Conservation (phyloP, 1,139 yeast species). For the Meyerozyma smithsonii region DNA sequence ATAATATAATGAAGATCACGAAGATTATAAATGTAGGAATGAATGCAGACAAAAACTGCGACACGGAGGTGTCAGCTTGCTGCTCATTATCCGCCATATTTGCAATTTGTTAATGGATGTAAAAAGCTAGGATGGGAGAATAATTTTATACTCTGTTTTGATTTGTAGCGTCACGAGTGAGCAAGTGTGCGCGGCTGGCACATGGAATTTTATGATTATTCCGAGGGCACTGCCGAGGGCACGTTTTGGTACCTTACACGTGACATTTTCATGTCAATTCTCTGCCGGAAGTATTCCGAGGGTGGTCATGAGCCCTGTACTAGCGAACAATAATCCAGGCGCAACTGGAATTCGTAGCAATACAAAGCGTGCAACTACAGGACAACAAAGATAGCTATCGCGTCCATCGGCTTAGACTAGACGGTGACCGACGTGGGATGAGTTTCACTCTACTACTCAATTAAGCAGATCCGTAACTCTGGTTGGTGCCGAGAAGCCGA, state of each 20-base stretch:
- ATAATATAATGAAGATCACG: conserved; percentile 49
- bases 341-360: conserved; percentile 3
- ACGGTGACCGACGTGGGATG: too few species aligned
- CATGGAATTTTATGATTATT: not conserved
- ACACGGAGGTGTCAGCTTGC: conserved; percentile 24
- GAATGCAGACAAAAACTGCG: conserved; percentile 37
- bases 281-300: too few species aligned
- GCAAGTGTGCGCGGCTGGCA: conserved; percentile 3
- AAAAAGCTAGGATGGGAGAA: not conserved
- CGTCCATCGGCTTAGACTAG: too few species aligned
- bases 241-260: too few species aligned
- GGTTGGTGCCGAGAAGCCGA: too few species aligned
- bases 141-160: conserved; percentile 3
- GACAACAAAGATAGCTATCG: too few species aligned
- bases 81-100: not conserved
- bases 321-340: conserved; percentile 1
- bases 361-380: too few species aligned
- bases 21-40: conserved; percentile 46
- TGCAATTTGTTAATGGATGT: not conserved
- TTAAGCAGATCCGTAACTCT: too few species aligned
- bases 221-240: conserved; percentile 1
- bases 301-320: not conserved
- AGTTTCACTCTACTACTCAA: too few species aligned
- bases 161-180: conserved; percentile 1
- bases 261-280: too few species aligned